Evolutionary conservation across 2,329 filamentous ascomycete species (phyloP).

Genomic region (Purpureocillium takamizusanense): DNA sequence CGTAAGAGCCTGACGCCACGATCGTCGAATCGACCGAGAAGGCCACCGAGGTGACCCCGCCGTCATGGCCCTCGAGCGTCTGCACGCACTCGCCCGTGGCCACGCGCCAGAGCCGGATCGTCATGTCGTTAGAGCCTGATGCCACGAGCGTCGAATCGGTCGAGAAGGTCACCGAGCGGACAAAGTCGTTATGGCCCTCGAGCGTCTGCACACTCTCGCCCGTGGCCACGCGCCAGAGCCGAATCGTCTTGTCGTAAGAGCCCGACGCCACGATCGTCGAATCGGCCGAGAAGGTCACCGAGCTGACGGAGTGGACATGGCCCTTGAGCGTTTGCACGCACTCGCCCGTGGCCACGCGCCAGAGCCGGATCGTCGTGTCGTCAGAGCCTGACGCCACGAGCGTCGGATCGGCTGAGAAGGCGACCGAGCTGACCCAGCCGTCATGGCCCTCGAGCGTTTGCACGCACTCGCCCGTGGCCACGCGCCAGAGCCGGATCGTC

Average conservation of each 20-base stretch:
- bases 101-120: slow-evolving; percentile 4
- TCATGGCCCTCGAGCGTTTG: slow-evolving; percentile 2
- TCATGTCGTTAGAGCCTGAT: slow-evolving; percentile 2
- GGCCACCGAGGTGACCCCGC: neutral
- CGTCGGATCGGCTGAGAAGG: slow-evolving; percentile 1
- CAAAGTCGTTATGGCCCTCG: too few relatives aligned
- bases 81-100: neutral
- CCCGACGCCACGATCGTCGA: slow-evolving; percentile 2
- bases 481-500: slow-evolving; percentile 4
- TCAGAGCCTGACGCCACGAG: slow-evolving; percentile 3
- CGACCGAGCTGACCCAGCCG: neutral
- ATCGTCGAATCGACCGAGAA: slow-evolving; percentile 4
- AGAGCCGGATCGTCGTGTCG: slow-evolving; percentile 2
- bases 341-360: slow-evolving; percentile 2
- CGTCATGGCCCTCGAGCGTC: neutral
- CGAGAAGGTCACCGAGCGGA: neutral
- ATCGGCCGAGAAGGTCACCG: slow-evolving; percentile 4
- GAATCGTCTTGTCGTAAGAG: neutral
- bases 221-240: too few relatives aligned
- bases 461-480: neutral
- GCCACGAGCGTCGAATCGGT: slow-evolving; percentile 1
- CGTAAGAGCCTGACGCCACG: slow-evolving; percentile 3
- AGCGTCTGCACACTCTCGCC: too few relatives aligned
- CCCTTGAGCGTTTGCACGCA: neutral
- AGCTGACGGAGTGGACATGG: too few relatives aligned